Conservation (phyloP, 164 flowering plant genomes). For the Aristolochia fimbriata region DNA sequence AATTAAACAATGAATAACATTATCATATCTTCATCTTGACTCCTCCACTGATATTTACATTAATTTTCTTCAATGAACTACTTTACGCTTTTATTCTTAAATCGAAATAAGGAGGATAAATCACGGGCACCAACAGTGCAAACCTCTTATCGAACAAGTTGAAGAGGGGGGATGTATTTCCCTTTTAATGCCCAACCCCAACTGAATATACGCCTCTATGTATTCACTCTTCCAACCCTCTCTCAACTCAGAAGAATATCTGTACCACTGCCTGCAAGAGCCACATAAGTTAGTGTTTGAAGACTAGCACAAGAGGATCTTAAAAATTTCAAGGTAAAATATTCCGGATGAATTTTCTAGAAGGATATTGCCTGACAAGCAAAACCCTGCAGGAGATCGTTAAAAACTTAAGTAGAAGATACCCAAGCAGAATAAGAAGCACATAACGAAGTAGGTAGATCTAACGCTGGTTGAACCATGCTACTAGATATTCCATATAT, state of each 20-base stretch:
- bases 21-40: background rate
- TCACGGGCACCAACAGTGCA: slow-evolving; percentile 25
- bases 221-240: slow-evolving; percentile 25
- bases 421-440: no score
- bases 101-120: background rate
- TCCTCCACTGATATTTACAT: background rate
- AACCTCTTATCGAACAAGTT: slow-evolving; percentile 19
- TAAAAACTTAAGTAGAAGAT: no score
- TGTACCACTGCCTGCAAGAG: slow-evolving; percentile 21
- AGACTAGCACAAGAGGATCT: no score
- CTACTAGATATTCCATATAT: no score
- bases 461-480: no score
- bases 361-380: no score
- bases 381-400: no score
- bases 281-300: background rate
- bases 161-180: slow-evolving; percentile 20
- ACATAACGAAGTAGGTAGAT: no score
- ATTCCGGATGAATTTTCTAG: no score
- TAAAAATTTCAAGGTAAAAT: no score
- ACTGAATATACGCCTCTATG: slow-evolving; percentile 13
- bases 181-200: slow-evolving; percentile 17
- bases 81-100: background rate
- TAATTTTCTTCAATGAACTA: background rate
- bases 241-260: slow-evolving; percentile 18
- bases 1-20: background rate